phyloP scores from a whole-genome alignment of 768 basidiomycete genomes.

The Tricholoma furcatifolium region DNA sequence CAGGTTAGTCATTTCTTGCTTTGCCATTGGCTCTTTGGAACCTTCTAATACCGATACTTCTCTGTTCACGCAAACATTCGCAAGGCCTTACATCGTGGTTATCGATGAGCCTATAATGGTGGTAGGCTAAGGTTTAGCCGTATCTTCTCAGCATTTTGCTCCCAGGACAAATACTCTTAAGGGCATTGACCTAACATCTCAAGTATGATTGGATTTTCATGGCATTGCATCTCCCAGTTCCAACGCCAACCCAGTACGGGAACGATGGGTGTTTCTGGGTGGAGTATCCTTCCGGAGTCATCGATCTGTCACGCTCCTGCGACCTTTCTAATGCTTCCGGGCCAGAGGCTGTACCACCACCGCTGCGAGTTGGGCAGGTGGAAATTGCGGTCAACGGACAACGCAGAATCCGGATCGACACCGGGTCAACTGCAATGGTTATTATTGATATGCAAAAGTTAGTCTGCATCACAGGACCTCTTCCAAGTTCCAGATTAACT shows the following conservation, averaged over 20 bases:
- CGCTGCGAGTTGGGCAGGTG: constrained; percentile 36
- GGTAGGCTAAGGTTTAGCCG: background rate
- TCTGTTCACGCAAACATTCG: background rate
- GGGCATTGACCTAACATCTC: constrained; percentile 35
- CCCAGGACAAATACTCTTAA: constrained; percentile 13
- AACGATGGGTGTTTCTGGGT: constrained; percentile 60
- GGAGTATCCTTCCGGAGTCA: constrained; percentile 63
- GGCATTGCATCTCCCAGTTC: constrained; percentile 44
- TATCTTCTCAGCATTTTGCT: background rate
- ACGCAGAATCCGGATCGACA: constrained; percentile 49
- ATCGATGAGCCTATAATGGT: background rate
- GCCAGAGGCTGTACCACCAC: constrained; percentile 25
- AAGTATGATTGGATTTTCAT: constrained; percentile 35
- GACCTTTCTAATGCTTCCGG: constrained; percentile 33
- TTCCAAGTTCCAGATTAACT: background rate
- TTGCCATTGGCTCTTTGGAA: background rate
- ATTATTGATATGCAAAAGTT: constrained; percentile 78
- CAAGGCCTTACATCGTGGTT: background rate
- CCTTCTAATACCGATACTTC: background rate
- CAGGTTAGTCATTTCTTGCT: constrained; percentile 1
- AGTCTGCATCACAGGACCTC: constrained; percentile 11
- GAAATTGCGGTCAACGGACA: constrained; percentile 57
- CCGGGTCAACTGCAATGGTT: constrained; percentile 51
- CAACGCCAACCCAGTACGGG: constrained; percentile 50
- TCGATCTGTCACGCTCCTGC: constrained; percentile 55